Evolutionary conservation across 164 flowering plant species (phyloP).

Genomic region (Nymphaea thermarum): DNA sequence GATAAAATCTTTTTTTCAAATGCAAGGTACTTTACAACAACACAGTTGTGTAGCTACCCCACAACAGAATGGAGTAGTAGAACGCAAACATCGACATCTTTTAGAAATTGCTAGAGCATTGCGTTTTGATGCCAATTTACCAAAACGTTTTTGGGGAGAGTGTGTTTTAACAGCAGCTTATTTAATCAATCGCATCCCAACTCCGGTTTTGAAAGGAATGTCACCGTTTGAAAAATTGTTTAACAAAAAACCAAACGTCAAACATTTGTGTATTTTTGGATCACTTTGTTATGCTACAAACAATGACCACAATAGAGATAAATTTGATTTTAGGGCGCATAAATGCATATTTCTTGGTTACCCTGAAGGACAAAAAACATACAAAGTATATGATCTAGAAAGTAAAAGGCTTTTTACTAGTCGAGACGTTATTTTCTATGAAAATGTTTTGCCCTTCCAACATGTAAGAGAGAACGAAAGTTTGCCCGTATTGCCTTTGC

Average conservation of each 20-base stretch:
- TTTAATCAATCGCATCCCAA: not conserved
- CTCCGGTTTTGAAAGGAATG: not conserved
- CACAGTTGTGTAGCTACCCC: not conserved
- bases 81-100: constrained; percentile 2
- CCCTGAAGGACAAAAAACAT: not conserved
- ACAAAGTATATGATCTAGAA: not conserved
- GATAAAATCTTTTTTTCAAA: not conserved
- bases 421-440: constrained; percentile 2
- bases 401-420: not conserved
- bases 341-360: not conserved
- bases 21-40: not conserved
- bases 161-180: not conserved
- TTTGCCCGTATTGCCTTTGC: not conserved
- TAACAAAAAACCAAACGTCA: not conserved
- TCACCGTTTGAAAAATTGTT: not conserved
- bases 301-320: not conserved
- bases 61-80: not conserved
- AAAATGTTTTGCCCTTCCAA: not conserved
- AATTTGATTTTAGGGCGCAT: too few species aligned
- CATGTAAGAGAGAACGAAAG: not conserved
- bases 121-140: not conserved
- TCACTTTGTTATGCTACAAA: not conserved
- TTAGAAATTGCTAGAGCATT: not conserved
- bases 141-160: constrained; percentile 1
- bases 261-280: not conserved